Conservation (phyloP, 73 alveolate species). For the Symbiodinium natans region DNA sequence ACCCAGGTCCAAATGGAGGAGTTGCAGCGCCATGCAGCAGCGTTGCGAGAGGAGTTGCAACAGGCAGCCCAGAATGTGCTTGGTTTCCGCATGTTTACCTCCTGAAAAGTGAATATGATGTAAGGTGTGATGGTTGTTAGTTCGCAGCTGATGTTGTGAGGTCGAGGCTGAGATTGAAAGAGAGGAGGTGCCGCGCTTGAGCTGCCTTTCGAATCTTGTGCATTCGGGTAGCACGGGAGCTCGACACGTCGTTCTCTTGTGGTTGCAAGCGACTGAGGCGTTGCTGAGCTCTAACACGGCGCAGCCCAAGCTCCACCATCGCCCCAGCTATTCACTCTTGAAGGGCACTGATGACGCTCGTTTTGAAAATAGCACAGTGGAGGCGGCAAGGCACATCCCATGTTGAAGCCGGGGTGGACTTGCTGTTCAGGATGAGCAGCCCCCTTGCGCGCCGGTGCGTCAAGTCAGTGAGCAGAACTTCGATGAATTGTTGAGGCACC, state of each 20-base stretch:
- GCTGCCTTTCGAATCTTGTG: background rate
- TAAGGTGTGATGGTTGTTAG: background rate
- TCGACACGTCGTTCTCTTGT: too few species aligned
- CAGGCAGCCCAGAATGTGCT: background rate
- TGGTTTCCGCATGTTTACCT: background rate
- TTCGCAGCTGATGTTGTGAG: background rate
- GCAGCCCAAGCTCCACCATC: conserved; percentile 46
- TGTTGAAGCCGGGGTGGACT: too few species aligned
- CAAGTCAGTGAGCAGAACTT: conserved; percentile 65
- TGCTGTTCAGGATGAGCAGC: conserved; percentile 23
- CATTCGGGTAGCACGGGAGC: background rate
- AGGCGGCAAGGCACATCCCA: too few species aligned
- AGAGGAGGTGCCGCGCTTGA: conserved; percentile 21
- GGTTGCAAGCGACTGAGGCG: background rate
- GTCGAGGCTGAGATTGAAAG: conserved; percentile 22
- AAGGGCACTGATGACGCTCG: conserved; percentile 37
- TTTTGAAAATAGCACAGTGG: too few species aligned
- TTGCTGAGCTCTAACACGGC: background rate
- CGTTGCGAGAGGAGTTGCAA: conserved; percentile 48
- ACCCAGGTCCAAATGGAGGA: conserved; percentile 60
- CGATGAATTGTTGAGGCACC: conserved; percentile 29
- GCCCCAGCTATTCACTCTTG: conserved; percentile 78
- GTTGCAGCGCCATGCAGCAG: conserved; percentile 17
- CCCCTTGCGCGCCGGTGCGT: conserved; percentile 32
- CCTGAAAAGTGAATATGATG: background rate